Conservation (phyloP, 2,329 filamentous ascomycete species). For the Neofusicoccum laricinum region DNA sequence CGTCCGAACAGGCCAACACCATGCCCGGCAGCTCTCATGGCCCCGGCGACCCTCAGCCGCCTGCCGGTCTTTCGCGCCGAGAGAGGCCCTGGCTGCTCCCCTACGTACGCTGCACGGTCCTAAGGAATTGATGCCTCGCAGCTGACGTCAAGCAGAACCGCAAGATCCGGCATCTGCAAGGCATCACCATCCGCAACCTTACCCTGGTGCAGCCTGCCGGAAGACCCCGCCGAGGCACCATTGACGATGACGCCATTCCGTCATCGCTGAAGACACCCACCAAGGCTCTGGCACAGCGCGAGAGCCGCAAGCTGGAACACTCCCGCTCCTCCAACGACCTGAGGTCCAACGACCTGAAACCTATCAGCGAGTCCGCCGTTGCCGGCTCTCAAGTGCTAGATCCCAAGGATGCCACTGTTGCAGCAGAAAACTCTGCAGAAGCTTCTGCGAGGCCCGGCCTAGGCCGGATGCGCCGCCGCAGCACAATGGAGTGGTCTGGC, state of each 20-base stretch:
- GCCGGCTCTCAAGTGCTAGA: constrained; percentile 21
- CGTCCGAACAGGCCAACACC: neutral
- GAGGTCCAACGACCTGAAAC: constrained; percentile 30
- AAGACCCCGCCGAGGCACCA: constrained; percentile 57
- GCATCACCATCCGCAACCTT: constrained; percentile 83
- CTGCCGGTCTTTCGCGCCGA: constrained; percentile 21
- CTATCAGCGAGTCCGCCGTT: constrained; percentile 18
- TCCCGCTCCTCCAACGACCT: constrained; percentile 60
- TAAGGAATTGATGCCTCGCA: neutral
- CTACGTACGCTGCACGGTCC: constrained; percentile 25
- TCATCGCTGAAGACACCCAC: constrained; percentile 63
- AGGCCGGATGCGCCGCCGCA: constrained; percentile 50
- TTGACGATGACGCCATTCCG: constrained; percentile 73
- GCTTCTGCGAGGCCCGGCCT: constrained; percentile 31
- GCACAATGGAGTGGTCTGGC: constrained; percentile 62
- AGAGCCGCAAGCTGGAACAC: constrained; percentile 50
- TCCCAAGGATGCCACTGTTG: constrained; percentile 24
- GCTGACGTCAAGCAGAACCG: constrained; percentile 62
- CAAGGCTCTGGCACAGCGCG: constrained; percentile 59
- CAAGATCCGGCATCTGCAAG: constrained; percentile 81
- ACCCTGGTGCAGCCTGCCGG: constrained; percentile 59
- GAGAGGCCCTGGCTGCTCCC: constrained; percentile 39
- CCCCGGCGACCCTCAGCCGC: neutral
- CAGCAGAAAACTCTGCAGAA: constrained; percentile 14
- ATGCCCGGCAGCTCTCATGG: constrained; percentile 7